phyloP scores from a whole-genome alignment of 768 basidiomycete species.

The Boletus rubroflammeus region DNA sequence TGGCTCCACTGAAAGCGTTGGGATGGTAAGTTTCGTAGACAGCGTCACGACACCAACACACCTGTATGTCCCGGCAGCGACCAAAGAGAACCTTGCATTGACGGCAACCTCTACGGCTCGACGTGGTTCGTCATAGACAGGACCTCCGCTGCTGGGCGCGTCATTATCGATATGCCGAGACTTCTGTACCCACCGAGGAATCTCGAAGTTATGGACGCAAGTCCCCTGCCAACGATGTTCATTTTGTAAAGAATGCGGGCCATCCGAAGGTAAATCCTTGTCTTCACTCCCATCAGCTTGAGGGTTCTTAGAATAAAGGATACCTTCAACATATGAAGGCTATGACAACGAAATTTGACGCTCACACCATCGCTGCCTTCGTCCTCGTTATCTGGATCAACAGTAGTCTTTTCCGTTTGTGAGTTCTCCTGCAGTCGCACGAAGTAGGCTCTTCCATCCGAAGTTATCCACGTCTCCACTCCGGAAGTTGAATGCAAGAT shows the following conservation, averaged over 20 bases:
- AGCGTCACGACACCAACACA: conserved; percentile 23
- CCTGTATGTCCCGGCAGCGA: conserved; percentile 78
- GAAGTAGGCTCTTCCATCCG: conserved; percentile 79
- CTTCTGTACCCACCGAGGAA: conserved; percentile 79
- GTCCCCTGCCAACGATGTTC: conserved; percentile 63
- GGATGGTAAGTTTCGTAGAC: not conserved
- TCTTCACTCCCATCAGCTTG: conserved; percentile 2
- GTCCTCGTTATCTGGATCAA: conserved; percentile 36
- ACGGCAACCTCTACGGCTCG: conserved; percentile 63
- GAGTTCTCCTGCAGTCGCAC: conserved; percentile 55
- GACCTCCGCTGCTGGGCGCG: conserved; percentile 27
- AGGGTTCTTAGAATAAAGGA: conserved; percentile 6
- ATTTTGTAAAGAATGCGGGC: conserved; percentile 4
- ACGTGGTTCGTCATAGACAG: conserved; percentile 60
- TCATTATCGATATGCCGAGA: conserved; percentile 54
- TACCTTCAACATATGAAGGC: conserved; percentile 2
- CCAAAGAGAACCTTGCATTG: conserved; percentile 76
- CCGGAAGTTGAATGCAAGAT: conserved; percentile 58
- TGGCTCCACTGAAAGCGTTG: conserved; percentile 46
- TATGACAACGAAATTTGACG: not conserved
- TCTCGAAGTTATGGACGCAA: conserved; percentile 72
- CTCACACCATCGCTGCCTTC: conserved; percentile 49
- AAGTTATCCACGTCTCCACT: conserved; percentile 81
- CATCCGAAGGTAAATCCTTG: conserved; percentile 1
- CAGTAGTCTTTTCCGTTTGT: not conserved